Percentiles rank a stretch among this genome's conserved stretches.
These are phyloP conservation scores for Rutstroemia sp. DNA, from an alignment of 2,329 filamentous ascomycete genomes.

Conservation along the genomic window DNA sequence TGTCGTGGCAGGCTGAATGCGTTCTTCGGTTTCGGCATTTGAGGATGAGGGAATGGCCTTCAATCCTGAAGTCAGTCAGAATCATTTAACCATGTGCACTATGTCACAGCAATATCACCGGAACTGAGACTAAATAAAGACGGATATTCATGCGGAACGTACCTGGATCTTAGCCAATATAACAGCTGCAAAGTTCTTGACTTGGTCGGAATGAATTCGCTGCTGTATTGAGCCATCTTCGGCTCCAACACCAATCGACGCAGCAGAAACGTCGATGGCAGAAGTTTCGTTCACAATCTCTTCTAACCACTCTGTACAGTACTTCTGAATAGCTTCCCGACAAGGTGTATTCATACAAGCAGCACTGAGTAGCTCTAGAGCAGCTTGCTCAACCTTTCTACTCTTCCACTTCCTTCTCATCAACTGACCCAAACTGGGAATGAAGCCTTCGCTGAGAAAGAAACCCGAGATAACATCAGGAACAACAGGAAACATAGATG, in stretches of 20 bases:
- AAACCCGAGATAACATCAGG: slow-evolving; percentile 67
- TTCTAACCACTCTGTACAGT: slow-evolving; percentile 82
- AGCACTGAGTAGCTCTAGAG: slow-evolving; percentile 82
- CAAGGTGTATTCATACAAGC: slow-evolving; percentile 82
- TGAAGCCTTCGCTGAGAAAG: slow-evolving; percentile 84
- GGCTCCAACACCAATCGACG: slow-evolving; percentile 7
- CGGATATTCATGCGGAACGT: slow-evolving; percentile 31
- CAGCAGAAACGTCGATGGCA: slow-evolving; percentile 33
- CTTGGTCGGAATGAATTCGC: slow-evolving; percentile 47
- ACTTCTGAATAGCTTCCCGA: slow-evolving; percentile 74
- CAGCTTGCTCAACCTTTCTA: slow-evolving; percentile 75
- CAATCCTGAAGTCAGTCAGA: slow-evolving; percentile 30
- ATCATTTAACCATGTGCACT: slow-evolving; percentile 17
- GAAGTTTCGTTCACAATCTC: slow-evolving; percentile 70
- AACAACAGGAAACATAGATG: slow-evolving; percentile 79
- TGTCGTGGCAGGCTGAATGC: slow-evolving; percentile 43
- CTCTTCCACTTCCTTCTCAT: slow-evolving; percentile 79
- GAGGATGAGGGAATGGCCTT: slow-evolving; percentile 28
- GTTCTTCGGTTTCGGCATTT: slow-evolving; percentile 30
- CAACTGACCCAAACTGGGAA: slow-evolving; percentile 66
- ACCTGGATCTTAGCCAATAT: slow-evolving; percentile 66
- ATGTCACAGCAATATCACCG: slow-evolving; percentile 14
- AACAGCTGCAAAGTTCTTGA: slow-evolving; percentile 62
- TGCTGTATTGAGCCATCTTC: slow-evolving; percentile 28
- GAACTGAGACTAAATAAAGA: not conserved